Conservation (phyloP, 1,284 basidiomycete species). For the Malassezia vespertilionis region DNA sequence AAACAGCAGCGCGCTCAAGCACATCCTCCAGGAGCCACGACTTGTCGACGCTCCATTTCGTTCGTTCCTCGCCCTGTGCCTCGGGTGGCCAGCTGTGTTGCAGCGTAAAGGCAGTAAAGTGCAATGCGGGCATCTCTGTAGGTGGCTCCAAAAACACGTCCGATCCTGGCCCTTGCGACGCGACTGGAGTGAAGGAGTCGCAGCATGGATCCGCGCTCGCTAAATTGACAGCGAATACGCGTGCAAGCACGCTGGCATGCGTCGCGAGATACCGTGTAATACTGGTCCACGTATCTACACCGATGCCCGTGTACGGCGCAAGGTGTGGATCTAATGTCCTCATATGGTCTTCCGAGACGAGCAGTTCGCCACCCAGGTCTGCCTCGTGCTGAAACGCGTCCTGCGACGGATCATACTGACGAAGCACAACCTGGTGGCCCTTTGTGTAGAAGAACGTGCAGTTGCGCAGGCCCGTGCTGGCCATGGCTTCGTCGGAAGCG, state of each 20-base stretch:
- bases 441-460: background rate
- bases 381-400: conserved; percentile 1
- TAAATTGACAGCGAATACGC: conserved; percentile 1
- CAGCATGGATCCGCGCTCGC: background rate
- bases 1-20: conserved; percentile 14
- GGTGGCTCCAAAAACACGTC: background rate
- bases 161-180: background rate
- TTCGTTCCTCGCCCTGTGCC: conserved; percentile 27
- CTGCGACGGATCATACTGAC: conserved; percentile 1
- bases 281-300: background rate
- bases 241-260: background rate
- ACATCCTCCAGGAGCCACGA: conserved; percentile 35
- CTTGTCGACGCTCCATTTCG: conserved; percentile 39
- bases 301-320: conserved; percentile 5
- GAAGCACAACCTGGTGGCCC: background rate
- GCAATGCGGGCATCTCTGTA: conserved; percentile 6
- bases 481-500: background rate
- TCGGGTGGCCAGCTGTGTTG: conserved; percentile 34
- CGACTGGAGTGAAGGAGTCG: conserved; percentile 14
- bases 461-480: conserved; percentile 4
- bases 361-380: background rate
- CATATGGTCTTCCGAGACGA: conserved; percentile 10
- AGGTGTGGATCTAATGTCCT: conserved; percentile 5
- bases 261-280: background rate
- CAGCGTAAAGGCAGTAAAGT: conserved; percentile 29